Evolutionary conservation across 495 filamentous ascomycete genomes (phyloP), one percentile per base, ranked within the genome.

Genomic region (Daldinia decipiens): DNA sequence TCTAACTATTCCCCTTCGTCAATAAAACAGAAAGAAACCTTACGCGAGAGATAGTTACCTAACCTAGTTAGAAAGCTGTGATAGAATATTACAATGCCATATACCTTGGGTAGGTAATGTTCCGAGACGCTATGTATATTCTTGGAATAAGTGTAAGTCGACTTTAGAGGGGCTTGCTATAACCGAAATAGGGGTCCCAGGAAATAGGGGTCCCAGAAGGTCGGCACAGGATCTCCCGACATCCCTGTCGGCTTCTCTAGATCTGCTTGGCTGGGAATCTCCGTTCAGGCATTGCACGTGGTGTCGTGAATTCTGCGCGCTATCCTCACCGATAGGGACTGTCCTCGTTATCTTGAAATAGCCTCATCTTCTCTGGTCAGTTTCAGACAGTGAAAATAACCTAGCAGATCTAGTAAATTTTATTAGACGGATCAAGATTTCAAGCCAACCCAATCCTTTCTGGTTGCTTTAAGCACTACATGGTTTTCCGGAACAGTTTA

Each of bases 191-290:
- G 31, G 52, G 29, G 52, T 17, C n/a, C 61, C 38, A n/a, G 26
- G 52, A 55, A 27, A 55, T 55, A 55, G 31, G 52, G 29, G 52
- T 17, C n/a, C 61, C 38, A n/a, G 26, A 21, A 21, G 27, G 32
- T 34, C 29, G 51, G 26, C 26, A 55, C 36, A 34, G 27, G 51
- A 15, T 51, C 13, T 50, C 62, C 53, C 53, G 47, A 17, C 11
- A 67, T 38, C 63, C 54, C 59, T 50, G 55, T 57, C 62, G 26
- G 45, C 39, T 59, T 7, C 21, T 40, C 40, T 32, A 38, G 29
- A 39, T 43, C 53, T 60, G 26, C 50, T 70, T 58, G 58, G 32
- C 52, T 68, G 26, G 67, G 59, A 59, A 50, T 62, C 53, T 29
- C 45, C 24, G 36, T 27, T 70, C 39, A 47, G 21, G 43, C 34